Base-by-base conservation (phyloP, 495 filamentous ascomycete species). In the Penicillium pancosmium region DNA sequence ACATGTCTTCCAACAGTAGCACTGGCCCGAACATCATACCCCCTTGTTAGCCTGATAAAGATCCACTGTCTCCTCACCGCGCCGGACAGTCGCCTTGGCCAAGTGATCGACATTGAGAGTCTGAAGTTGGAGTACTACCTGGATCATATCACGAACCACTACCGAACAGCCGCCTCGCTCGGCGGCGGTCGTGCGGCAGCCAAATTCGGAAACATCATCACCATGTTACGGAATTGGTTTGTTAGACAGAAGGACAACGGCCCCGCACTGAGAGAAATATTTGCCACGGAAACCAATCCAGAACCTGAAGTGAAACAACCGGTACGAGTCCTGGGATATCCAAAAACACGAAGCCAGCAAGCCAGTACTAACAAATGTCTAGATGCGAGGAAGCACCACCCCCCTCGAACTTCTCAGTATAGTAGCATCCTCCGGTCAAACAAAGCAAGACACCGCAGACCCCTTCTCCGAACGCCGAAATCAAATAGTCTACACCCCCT, bases 31-130 rank as follows among this genome's bases (percentile, higher is more conserved):
- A 85, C 91, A 40, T 84, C 89, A 31, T 96, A 94, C 60, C 89
- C 91, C 5, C 82, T 89, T 19, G 86, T 97, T n/a, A 84, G 92
- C 16, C 73, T 97, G 16, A 91, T 96, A 69, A 97, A 95, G 65
- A 84, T 97, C 59, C 91, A 91, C 71, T 90, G 91, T 50, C 86
- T 90, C 3, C 87, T 91, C 10, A 86, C 82, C 12, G 80, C 84
- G 11, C 81, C 89, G 0, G 79, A 84, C 46, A 85, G 84, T 21
- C 87, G 89, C 62, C 75, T 97, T 1, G 89, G 89, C 4, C 88
- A 86, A 65, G 82, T 96, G 19, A 88, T 97, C 57, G 84, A 87
- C 53, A 85, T 86, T 57, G 82, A 88, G 36, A 83, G 88, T 46
- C 80, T 97, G 67, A 84, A 84, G 43, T 84, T 96, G 9, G 89